Evolutionary conservation across 768 basidiomycete genomes (phyloP), one percentile per base, ranked within the genome.

Genomic region (Pisolithus sp.): DNA sequence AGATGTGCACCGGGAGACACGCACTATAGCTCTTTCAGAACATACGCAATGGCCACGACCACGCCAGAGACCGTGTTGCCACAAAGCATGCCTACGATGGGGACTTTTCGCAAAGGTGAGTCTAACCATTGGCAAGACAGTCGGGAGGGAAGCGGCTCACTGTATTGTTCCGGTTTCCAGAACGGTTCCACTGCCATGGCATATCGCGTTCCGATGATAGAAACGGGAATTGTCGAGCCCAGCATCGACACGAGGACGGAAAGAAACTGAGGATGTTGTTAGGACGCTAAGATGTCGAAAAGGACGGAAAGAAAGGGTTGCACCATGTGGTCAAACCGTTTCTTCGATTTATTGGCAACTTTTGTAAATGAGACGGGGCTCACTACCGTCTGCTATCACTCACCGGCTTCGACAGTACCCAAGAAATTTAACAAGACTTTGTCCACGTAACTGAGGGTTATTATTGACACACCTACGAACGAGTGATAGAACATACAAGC

Each of bases 31-130:
- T 93, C 89, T 55, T 81, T 86, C 43, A 90, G 71, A n/a, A 91
- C 76, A 50, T 78, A 83, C 49, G 77, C 80, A 3, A 85, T 72
- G 2, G 83, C 76, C 0, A 93, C 79, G 2, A 89, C 83, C 7
- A 93, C 78, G 0, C 83, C 81, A 0, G 85, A 83, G 48, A 93
- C 85, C 1, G 88, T 83, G 50, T 79, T 81, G 2, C 90, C 90
- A 38, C 89, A 85, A 2, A 93, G 73, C 92, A 93, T 93, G 7
- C 92, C 89, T 7, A 90, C 76, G 48, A 91, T 80, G 5, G 87
- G 89, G 48, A 92, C 89, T 90, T 45, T 21, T 24, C 41, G 10
- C 24, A 26, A 46, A 58, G 6, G 51, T 55, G 13, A 47, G 34
- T 21, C n/a, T 20, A 31, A 31, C 30, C 46, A 20, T 20, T 13